Conservation (phyloP, 768 basidiomycete species). For the Tulasnella sp. region DNA sequence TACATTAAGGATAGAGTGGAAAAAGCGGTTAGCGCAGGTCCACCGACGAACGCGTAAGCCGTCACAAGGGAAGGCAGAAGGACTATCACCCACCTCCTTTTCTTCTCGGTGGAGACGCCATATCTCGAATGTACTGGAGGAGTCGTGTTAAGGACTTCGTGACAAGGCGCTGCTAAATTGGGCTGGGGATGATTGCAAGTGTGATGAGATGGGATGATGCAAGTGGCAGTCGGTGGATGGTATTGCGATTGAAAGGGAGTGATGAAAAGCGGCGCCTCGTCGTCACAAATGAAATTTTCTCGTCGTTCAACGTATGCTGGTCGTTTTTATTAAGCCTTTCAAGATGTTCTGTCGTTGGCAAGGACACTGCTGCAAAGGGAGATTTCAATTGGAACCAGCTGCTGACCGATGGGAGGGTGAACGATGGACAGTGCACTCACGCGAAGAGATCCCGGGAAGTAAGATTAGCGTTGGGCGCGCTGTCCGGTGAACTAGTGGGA, state of each 20-base stretch:
- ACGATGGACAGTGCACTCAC: not conserved
- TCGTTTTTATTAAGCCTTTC: not conserved
- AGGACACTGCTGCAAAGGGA: not conserved
- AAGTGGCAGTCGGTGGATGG: not conserved
- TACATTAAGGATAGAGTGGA: not conserved
- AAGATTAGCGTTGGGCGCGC: not conserved
- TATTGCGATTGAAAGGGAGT: not conserved
- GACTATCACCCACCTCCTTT: not conserved
- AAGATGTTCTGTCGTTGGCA: not conserved
- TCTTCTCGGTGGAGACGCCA: conserved; percentile 7
- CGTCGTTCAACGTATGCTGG: not conserved
- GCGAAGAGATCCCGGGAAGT: not conserved
- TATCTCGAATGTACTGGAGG: not conserved
- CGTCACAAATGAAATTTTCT: not conserved
- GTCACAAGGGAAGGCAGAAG: not conserved
- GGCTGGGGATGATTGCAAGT: not conserved
- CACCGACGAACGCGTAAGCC: not conserved
- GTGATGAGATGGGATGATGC: not conserved
- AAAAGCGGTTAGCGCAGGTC: not conserved
- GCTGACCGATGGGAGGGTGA: not conserved
- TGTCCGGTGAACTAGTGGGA: conserved; percentile 2
- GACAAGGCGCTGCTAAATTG: not conserved
- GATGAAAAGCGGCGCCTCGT: not conserved
- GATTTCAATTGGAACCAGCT: not conserved
- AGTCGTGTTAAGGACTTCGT: not conserved